phyloP scores from a whole-genome alignment of 2,329 filamentous ascomycete genomes.

The Aspergillus neoniger region DNA sequence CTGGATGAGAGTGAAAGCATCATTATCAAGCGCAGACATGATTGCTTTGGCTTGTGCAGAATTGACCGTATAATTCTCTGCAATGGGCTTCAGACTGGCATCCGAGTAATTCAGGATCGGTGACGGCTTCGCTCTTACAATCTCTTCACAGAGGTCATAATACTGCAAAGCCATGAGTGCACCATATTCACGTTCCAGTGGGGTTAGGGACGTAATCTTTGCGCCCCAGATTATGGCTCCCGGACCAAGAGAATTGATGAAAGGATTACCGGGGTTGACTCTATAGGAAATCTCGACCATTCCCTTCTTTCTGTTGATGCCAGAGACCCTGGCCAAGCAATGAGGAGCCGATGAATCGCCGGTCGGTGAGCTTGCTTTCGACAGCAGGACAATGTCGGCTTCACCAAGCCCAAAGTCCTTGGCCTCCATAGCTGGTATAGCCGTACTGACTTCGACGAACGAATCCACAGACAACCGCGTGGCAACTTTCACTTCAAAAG shows the following conservation, averaged over 20 bases:
- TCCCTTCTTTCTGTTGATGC: slow-evolving; percentile 77
- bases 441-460: slow-evolving; percentile 87
- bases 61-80: slow-evolving; percentile 81
- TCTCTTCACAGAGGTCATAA: slow-evolving; percentile 93
- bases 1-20: slow-evolving; percentile 95
- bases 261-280: slow-evolving; percentile 67
- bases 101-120: slow-evolving; percentile 81
- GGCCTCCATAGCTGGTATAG: slow-evolving; percentile 69
- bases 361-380: slow-evolving; percentile 71
- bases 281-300: slow-evolving; percentile 83
- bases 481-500: slow-evolving; percentile 84
- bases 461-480: slow-evolving; percentile 89
- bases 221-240: slow-evolving; percentile 70
- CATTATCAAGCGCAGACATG: slow-evolving; percentile 88
- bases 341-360: slow-evolving; percentile 67
- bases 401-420: slow-evolving; percentile 74
- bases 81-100: slow-evolving; percentile 67
- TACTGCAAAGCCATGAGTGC: slow-evolving; percentile 88
- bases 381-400: slow-evolving; percentile 87
- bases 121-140: slow-evolving; percentile 84
- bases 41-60: slow-evolving; percentile 87
- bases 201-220: slow-evolving; percentile 90
- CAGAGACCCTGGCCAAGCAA: slow-evolving; percentile 82
- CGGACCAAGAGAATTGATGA: slow-evolving; percentile 67
- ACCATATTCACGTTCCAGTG: slow-evolving; percentile 92